A percentile compares a stretch with the other conserved stretches of the same genome.
These are phyloP conservation scores for Chalara sp. DNA, from an alignment of 2,329 filamentous ascomycete genomes.

Conservation along the genomic window DNA sequence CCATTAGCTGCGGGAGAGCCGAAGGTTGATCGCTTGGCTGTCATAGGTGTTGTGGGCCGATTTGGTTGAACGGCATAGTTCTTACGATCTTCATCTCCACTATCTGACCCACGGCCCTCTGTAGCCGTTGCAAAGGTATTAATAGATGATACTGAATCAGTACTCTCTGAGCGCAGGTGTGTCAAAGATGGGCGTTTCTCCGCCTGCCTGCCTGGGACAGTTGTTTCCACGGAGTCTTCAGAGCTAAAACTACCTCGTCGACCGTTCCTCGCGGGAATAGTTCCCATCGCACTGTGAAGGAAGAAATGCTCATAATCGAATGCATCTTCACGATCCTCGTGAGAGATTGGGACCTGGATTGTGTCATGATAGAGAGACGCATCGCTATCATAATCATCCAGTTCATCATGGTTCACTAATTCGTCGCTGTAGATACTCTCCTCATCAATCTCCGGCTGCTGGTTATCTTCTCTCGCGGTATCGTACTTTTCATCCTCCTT, in stretches of 20 bases:
- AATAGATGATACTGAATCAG: constrained; percentile 53
- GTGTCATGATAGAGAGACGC: constrained; percentile 58
- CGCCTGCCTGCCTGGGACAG: constrained; percentile 40
- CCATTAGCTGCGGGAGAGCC: constrained; percentile 10
- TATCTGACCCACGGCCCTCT: constrained; percentile 36
- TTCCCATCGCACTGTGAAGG: constrained; percentile 84
- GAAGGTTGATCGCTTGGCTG: constrained; percentile 23
- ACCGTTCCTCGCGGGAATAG: constrained; percentile 50
- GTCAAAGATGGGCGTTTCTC: constrained; percentile 8
- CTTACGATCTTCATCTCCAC: constrained; percentile 33
- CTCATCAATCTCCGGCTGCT: constrained; percentile 28
- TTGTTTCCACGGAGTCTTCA: constrained; percentile 55
- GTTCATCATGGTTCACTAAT: constrained; percentile 26
- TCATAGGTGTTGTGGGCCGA: constrained; percentile 10
- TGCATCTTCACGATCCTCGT: constrained; percentile 89
- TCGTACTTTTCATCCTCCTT: constrained; percentile 7
- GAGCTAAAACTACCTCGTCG: constrained; percentile 47
- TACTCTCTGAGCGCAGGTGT: constrained; percentile 46
- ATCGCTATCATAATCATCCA: constrained; percentile 47
- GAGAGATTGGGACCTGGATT: constrained; percentile 56
- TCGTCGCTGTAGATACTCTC: constrained; percentile 31
- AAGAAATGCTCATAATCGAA: constrained; percentile 98
- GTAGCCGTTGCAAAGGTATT: constrained; percentile 58
- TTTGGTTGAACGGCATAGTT: constrained; percentile 30
- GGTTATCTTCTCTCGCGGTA: constrained; percentile 5